A percentile compares a stretch with the other conserved stretches of the same genome.
Conservation (phyloP, 208 protist genomes). For the Acanthamoeba triangularis region DNA sequence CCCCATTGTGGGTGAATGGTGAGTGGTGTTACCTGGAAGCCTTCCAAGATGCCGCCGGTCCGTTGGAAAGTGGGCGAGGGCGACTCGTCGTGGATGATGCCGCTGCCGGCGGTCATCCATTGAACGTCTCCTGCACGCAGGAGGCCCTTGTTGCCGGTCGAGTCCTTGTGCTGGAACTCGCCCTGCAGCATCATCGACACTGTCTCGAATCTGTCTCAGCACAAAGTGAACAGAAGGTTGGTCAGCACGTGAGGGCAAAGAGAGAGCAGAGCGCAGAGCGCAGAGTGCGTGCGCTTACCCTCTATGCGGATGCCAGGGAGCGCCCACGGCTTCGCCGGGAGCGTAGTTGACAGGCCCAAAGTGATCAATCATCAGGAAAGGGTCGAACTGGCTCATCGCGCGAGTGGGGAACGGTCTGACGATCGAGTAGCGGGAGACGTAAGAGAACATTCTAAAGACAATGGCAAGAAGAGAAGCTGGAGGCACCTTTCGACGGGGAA, state of each 20-base stretch:
- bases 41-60: slow-evolving; percentile 82
- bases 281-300: slow-evolving; percentile 78
- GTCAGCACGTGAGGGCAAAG: neutral
- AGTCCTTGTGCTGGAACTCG: slow-evolving; percentile 92
- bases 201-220: slow-evolving; percentile 92
- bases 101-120: slow-evolving; percentile 95
- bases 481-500: slow-evolving; percentile 60
- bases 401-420: slow-evolving; percentile 27
- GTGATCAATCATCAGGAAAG: slow-evolving; percentile 86
- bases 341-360: slow-evolving; percentile 77
- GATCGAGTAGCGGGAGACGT: neutral
- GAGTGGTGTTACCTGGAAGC: slow-evolving; percentile 29
- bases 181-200: slow-evolving; percentile 93
- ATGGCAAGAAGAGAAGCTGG: neutral
- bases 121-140: slow-evolving; percentile 93
- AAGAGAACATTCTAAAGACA: neutral
- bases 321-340: slow-evolving; percentile 86
- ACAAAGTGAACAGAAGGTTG: neutral
- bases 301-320: slow-evolving; percentile 94
- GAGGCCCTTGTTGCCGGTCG: slow-evolving; percentile 90
- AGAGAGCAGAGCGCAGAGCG: neutral
- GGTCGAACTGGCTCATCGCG: slow-evolving; percentile 75
- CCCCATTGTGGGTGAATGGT: neutral
- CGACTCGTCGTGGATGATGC: slow-evolving; percentile 94
- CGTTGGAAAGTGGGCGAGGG: slow-evolving; percentile 86